Conservation (phyloP, 1,284 basidiomycete species). For the Trametes pubescens region DNA sequence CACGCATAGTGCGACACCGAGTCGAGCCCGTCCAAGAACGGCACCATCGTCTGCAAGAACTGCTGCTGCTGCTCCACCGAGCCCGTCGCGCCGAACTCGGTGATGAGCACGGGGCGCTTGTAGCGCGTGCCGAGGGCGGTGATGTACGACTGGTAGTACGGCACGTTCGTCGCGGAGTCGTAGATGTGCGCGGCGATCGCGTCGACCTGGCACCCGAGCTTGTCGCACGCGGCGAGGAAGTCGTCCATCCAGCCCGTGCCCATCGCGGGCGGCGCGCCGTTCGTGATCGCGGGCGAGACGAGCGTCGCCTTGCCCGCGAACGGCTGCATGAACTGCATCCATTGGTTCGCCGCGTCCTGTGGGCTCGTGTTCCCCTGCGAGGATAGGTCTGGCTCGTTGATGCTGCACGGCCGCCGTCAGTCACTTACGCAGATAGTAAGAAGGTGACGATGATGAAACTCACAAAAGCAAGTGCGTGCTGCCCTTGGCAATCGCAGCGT, state of each 20-base stretch:
- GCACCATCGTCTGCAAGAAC: constrained; percentile 43
- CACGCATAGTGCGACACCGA: constrained; percentile 41
- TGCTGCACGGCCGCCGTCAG: constrained; percentile 35
- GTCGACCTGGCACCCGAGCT: constrained; percentile 43
- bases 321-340: constrained; percentile 44
- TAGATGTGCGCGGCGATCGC: constrained; percentile 46
- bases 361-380: constrained; percentile 44
- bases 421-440: too few relatives aligned
- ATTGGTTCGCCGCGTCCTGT: constrained; percentile 39
- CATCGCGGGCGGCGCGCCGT: constrained; percentile 42
- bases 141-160: constrained; percentile 46
- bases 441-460: too few relatives aligned
- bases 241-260: constrained; percentile 44
- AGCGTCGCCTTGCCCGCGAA: constrained; percentile 45
- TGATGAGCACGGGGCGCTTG: constrained; percentile 42
- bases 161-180: constrained; percentile 44
- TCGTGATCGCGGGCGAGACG: constrained; percentile 45
- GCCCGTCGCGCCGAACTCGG: constrained; percentile 45
- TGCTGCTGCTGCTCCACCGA: constrained; percentile 35
- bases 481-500: constrained; percentile 42
- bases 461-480: constrained; percentile 43
- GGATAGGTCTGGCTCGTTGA: constrained; percentile 46
- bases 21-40: constrained; percentile 40
- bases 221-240: constrained; percentile 42
- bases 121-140: constrained; percentile 39